Conservation (phyloP, 768 basidiomycete genomes). For the Mycena latifolia region DNA sequence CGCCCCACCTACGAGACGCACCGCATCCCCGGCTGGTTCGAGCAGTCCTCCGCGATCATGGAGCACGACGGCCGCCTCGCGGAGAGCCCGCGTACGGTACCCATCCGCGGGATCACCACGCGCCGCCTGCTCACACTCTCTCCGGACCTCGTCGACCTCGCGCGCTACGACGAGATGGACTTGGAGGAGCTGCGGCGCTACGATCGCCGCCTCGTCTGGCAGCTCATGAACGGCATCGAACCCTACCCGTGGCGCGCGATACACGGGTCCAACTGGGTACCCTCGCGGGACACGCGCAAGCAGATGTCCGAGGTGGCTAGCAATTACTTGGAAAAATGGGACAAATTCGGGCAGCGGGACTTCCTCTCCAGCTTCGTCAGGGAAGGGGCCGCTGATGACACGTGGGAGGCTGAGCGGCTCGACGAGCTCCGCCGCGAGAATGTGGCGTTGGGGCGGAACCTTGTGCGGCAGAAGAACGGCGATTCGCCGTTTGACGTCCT, state of each 20-base stretch:
- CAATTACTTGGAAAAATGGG: too few species aligned
- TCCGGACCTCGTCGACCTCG: constrained; percentile 27
- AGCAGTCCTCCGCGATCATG: neutral
- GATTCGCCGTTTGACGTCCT: too few species aligned
- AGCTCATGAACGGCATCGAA: constrained; percentile 24
- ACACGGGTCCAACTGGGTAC: constrained; percentile 2
- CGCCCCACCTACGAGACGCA: constrained; percentile 14
- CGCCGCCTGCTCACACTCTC: constrained; percentile 33
- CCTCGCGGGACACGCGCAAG: neutral
- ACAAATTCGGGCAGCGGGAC: too few species aligned
- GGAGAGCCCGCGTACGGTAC: constrained; percentile 27
- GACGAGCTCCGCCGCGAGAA: neutral
- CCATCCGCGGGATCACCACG: constrained; percentile 23
- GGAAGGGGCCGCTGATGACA: neutral
- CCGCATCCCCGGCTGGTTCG: constrained; percentile 25
- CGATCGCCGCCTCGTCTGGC: constrained; percentile 23
- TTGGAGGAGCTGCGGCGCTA: constrained; percentile 35
- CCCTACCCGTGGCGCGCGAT: constrained; percentile 27
- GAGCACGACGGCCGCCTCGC: constrained; percentile 24
- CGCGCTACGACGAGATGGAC: constrained; percentile 33
- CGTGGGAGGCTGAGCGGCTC: constrained; percentile 1
- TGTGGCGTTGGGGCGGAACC: too few species aligned
- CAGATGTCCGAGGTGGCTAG: neutral
- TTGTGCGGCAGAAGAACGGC: too few species aligned
- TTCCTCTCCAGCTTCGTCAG: neutral